Conservation (phyloP, 495 filamentous ascomycete species). For the Letharia columbiana region DNA sequence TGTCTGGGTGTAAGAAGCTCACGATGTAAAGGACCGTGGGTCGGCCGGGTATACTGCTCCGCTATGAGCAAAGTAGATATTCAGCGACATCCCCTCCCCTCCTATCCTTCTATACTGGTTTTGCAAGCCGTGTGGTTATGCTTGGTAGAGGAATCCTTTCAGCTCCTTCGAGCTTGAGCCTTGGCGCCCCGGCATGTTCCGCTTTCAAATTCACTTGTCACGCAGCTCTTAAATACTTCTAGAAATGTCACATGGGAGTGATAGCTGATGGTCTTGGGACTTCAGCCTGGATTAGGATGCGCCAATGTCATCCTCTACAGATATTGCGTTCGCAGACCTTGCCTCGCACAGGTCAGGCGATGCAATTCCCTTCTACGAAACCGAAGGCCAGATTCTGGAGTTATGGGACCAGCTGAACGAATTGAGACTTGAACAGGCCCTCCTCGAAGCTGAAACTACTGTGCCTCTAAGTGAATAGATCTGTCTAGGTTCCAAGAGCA, state of each 20-base stretch:
- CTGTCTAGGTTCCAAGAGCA: neutral
- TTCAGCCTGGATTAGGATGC: neutral
- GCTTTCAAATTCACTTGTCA: neutral
- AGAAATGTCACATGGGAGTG: neutral
- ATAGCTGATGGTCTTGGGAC: neutral
- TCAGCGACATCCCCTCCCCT: constrained; percentile 57
- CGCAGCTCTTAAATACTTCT: neutral
- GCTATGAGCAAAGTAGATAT: constrained; percentile 81
- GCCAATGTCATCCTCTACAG: constrained; percentile 3
- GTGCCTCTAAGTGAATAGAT: neutral
- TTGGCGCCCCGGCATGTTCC: constrained; percentile 2
- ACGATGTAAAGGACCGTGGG: constrained; percentile 60
- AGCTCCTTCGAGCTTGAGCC: neutral
- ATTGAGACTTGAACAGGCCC: constrained; percentile 58
- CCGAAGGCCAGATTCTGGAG: constrained; percentile 54
- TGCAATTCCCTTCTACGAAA: constrained; percentile 47
- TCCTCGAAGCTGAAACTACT: constrained; percentile 42
- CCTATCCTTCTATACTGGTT: constrained; percentile 18
- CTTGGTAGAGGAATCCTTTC: neutral
- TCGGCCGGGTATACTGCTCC: constrained; percentile 74
- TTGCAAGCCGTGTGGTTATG: neutral
- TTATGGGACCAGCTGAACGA: constrained; percentile 63
- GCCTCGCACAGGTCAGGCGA: constrained; percentile 39
- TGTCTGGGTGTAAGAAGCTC: constrained; percentile 30
- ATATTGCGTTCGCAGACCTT: constrained; percentile 24